These are phyloP conservation scores for Notholithocarpus densiflorus DNA, from an alignment of 306 rosid genomes.

Conservation along the genomic window DNA sequence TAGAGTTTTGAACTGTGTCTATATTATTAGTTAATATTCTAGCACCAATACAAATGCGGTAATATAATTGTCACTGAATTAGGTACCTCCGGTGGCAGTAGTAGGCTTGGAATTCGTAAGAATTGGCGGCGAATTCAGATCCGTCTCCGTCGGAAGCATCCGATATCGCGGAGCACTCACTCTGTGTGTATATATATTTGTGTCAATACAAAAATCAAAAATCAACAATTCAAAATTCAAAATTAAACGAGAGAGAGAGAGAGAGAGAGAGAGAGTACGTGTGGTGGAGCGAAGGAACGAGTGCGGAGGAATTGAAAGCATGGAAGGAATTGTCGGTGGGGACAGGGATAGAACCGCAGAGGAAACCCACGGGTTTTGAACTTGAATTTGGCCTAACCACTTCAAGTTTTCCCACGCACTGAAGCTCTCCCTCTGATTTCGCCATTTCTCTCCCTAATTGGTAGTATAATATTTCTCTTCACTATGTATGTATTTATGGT, in stretches of 20 bases:
- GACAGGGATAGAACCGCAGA: constrained; percentile 92
- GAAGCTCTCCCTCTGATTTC: constrained; percentile 53
- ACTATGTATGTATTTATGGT: too few relatives aligned
- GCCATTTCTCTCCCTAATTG: constrained; percentile 38
- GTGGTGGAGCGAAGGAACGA: constrained; percentile 55
- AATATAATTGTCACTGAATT: too few relatives aligned
- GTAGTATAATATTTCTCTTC: too few relatives aligned
- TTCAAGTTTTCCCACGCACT: constrained; percentile 81
- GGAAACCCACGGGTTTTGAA: constrained; percentile 71
- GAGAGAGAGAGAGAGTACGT: constrained; percentile 34
- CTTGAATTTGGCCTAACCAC: constrained; percentile 47
- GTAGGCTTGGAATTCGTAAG: constrained; percentile 46
- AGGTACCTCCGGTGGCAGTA: too few relatives aligned
- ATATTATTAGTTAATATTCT: too few relatives aligned
- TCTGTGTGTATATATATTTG: constrained; percentile 17
- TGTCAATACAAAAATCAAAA: background rate
- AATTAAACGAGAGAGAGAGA: background rate
- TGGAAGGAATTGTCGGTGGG: constrained; percentile 89
- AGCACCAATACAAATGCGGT: too few relatives aligned
- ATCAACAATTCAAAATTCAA: background rate
- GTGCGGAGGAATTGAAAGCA: constrained; percentile 69
- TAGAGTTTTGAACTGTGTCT: too few relatives aligned
- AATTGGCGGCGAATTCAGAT: constrained; percentile 77
- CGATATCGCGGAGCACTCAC: constrained; percentile 87
- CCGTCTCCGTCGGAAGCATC: constrained; percentile 90